Evolutionary conservation across 2,329 filamentous ascomycete species (phyloP).

Genomic region (Piedraia hortae): DNA sequence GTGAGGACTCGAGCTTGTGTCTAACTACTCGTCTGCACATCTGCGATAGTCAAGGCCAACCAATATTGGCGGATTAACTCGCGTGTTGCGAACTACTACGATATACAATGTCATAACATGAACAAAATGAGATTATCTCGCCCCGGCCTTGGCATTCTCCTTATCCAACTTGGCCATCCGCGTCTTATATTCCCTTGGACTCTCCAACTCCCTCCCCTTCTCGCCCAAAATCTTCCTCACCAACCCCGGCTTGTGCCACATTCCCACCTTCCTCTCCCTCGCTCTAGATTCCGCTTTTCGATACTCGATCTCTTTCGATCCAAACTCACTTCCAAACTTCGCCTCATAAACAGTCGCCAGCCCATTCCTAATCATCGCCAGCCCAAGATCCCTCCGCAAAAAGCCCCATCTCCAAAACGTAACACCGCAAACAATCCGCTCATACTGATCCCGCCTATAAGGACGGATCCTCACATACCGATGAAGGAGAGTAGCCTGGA

Average conservation of each 20-base stretch:
- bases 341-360: conserved; percentile 84
- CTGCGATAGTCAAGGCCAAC: too few species aligned
- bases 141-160: conserved; percentile 1
- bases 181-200: conserved; percentile 65
- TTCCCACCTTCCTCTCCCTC: conserved; percentile 16
- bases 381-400: conserved; percentile 51
- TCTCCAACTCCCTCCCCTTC: conserved; percentile 40
- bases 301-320: conserved; percentile 34
- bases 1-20: too few species aligned
- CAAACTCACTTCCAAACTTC: conserved; percentile 72
- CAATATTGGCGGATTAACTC: too few species aligned
- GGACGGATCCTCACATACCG: conserved; percentile 57
- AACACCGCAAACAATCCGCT: conserved; percentile 67
- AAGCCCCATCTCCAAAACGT: conserved; percentile 20
- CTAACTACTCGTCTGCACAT: too few species aligned
- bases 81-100: too few species aligned
- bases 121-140: too few species aligned
- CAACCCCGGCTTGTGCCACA: conserved; percentile 33
- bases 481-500: conserved; percentile 43
- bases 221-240: conserved; percentile 17
- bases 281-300: conserved; percentile 29
- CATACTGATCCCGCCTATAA: conserved; percentile 72
- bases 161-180: conserved; percentile 9
- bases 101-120: too few species aligned
- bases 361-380: conserved; percentile 67